Percentiles rank a stretch among this genome's conserved stretches.
phyloP scores from a whole-genome alignment of 2,329 filamentous ascomycete species.

The Paraphoma sp. region DNA sequence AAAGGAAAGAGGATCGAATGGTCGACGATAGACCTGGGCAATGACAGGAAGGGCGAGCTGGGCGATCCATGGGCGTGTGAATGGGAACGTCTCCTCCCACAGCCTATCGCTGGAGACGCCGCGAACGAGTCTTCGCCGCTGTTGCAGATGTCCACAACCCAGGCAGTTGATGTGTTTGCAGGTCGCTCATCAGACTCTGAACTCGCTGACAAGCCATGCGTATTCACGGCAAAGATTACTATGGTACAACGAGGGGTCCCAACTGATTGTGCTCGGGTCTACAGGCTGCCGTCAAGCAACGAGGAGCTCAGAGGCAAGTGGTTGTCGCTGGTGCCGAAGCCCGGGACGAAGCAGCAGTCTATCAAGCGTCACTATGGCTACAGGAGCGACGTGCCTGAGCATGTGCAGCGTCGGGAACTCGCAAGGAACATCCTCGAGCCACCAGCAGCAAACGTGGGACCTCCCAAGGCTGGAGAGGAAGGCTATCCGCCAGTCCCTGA shows the following conservation, averaged over 20 bases:
- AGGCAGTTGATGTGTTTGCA: conserved; percentile 36
- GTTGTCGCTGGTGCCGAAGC: conserved; percentile 66
- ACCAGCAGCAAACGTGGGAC: conserved; percentile 1
- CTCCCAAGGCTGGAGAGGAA: conserved; percentile 35
- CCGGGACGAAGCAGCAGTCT: conserved; percentile 3
- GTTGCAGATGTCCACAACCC: conserved; percentile 26
- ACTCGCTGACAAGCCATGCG: conserved; percentile 12
- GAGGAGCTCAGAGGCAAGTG: conserved; percentile 70
- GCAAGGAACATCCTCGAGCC: conserved; percentile 35
- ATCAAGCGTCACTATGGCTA: conserved; percentile 18
- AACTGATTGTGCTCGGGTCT: conserved; percentile 77
- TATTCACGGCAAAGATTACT: conserved; percentile 70
- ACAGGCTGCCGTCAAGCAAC: conserved; percentile 73
- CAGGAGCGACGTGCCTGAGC: conserved; percentile 24
- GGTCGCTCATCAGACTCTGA: conserved; percentile 1
- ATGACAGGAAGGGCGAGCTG: conserved; percentile 78
- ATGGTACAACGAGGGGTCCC: conserved; percentile 75
- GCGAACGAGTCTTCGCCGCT: conserved; percentile 25
- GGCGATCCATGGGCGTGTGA: conserved; percentile 85
- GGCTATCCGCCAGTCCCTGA: conserved; percentile 73
- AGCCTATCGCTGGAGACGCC: conserved; percentile 1
- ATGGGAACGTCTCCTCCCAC: conserved; percentile 71
- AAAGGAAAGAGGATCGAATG: conserved; percentile 83
- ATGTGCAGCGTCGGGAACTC: conserved; percentile 26
- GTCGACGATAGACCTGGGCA: conserved; percentile 75